phyloP scores from a whole-genome alignment of 495 filamentous ascomycete genomes.

The Glutinoglossum americanum region DNA sequence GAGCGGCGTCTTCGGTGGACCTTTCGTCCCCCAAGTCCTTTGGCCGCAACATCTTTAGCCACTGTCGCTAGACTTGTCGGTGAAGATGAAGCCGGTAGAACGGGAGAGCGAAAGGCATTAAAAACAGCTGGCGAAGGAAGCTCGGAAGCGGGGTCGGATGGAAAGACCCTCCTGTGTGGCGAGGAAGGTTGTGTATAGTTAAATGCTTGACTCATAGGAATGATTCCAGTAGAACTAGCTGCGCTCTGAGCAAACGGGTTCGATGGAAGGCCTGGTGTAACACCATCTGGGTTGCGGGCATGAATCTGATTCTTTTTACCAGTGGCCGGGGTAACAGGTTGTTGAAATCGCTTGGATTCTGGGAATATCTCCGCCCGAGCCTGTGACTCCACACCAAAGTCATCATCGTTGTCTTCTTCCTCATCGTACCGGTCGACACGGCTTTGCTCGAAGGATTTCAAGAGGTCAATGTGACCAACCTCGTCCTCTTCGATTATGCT shows the following conservation, averaged over 20 bases:
- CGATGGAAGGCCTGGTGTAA: constrained; percentile 4
- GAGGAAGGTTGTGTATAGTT: constrained; percentile 20
- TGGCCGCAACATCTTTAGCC: constrained; percentile 15
- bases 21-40: constrained; percentile 3
- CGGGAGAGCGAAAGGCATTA: constrained; percentile 13
- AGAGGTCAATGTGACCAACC: constrained; percentile 1
- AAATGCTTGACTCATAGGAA: constrained; percentile 21
- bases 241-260: constrained; percentile 12
- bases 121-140: constrained; percentile 20
- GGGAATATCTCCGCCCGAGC: background rate
- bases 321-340: constrained; percentile 1
- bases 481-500: background rate
- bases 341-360: background rate
- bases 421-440: background rate
- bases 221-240: constrained; percentile 2
- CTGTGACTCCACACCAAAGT: background rate
- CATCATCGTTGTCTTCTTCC: background rate
- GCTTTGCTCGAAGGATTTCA: constrained; percentile 1
- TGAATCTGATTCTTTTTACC: constrained; percentile 1
- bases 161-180: constrained; percentile 14
- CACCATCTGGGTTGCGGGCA: background rate
- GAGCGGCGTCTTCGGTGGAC: constrained; percentile 1
- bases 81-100: constrained; percentile 12
- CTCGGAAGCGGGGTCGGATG: constrained; percentile 18
- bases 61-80: constrained; percentile 8